Conservation (phyloP, 2,329 filamentous ascomycete species). For the Pseudogymnoascus sp. region DNA sequence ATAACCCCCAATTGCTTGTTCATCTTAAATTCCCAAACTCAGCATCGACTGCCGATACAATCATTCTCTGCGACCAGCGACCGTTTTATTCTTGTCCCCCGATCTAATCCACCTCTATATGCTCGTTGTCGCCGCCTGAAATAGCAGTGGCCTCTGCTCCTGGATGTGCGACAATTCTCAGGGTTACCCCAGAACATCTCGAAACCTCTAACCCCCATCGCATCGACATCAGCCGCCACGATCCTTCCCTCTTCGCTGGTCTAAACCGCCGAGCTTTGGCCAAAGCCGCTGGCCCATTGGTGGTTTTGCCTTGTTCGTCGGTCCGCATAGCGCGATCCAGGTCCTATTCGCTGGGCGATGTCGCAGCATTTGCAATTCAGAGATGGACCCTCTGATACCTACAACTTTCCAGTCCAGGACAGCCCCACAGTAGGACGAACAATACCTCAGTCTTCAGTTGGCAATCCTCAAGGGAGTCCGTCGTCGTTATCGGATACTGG, state of each 20-base stretch:
- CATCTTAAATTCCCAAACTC: constrained; percentile 2
- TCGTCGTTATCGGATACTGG: constrained; percentile 11
- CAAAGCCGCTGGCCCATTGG: constrained; percentile 7
- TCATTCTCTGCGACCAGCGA: not conserved
- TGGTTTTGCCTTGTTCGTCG: constrained; percentile 14
- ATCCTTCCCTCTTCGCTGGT: constrained; percentile 13
- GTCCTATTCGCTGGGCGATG: constrained; percentile 27
- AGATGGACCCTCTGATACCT: constrained; percentile 23
- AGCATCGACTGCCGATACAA: not conserved
- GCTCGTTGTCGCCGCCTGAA: constrained; percentile 7
- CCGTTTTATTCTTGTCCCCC: not conserved
- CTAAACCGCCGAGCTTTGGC: constrained; percentile 2
- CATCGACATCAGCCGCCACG: constrained; percentile 20
- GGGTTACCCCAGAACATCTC: constrained; percentile 23
- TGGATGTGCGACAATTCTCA: constrained; percentile 29
- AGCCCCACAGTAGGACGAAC: constrained; percentile 16
- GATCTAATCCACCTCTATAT: not conserved
- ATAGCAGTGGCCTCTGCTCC: constrained; percentile 5
- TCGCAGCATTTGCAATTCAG: constrained; percentile 29
- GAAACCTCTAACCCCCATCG: constrained; percentile 25
- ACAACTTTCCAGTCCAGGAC: constrained; percentile 13
- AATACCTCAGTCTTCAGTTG: constrained; percentile 12
- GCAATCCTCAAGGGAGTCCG: constrained; percentile 24
- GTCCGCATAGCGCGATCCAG: constrained; percentile 22
- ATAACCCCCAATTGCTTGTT: constrained; percentile 5